Evolutionary conservation across 345 rosid species (phyloP), one percentile per base, ranked within the genome.

Genomic region (Syzygium jambos): DNA sequence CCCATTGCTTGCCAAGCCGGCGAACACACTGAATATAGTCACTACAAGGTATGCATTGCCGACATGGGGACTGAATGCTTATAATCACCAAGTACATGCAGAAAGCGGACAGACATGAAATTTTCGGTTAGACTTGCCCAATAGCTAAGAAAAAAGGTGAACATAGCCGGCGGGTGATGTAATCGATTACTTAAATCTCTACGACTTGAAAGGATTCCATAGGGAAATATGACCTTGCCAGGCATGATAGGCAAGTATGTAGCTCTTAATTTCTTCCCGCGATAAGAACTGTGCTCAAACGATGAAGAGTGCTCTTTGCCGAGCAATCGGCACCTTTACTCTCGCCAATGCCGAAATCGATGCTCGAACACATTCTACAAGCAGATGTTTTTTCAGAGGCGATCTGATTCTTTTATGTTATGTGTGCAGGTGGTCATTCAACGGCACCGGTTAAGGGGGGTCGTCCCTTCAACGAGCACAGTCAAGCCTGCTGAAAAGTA

Each of bases 1-100:
- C 93, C 94, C 52, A 86, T 93, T 53, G 90, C 94, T 5, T 91
- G 91, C 86, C 92, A 91, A 85, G 63, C 89, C 23, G 89, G 90
- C 29, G 87, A 80, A 22, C 89, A 88, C 84, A 89, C 90, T 41
- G 90, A 91, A 84, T 93, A 93, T 93, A 87, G 92, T 88, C 90
- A 93, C 87, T 91, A 92, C 85, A 91, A 88, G 93, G 94, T 91
- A 87, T 68, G 87, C 46, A 46, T 13, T 30, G 29, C n/a, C 4
- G 17, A 46, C 38, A 8, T 51, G 85, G 61, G 65, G 23, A 78
- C 56, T 9, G 15, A 85, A 38, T 73, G 25, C 27, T 73, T 73
- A 10, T 73, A 38, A 73, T 38, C 15, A 34, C 49, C 14, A 73
- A 73, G 82, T 5, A 73, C 19, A 38, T 1, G 82, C 49, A 38